Base-by-base conservation (phyloP, 768 basidiomycete genomes). In the Rhizopogon vesiculosus region DNA sequence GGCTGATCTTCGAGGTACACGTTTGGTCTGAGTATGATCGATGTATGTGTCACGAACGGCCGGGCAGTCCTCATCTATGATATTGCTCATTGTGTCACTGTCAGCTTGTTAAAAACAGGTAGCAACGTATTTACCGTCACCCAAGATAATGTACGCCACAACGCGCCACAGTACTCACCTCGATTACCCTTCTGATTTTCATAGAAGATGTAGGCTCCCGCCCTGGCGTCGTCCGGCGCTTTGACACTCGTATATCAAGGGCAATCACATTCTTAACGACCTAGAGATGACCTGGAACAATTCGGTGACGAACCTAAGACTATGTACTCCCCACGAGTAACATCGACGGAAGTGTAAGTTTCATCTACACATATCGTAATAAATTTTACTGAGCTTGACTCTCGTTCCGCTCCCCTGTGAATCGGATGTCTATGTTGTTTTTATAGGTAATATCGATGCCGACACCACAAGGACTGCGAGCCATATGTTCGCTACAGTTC, bases 51-150 rank as follows among this genome's bases (percentile, higher is more conserved):
- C 38, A 78, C 79, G 7, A 76, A 75, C 59, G 72, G 72, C 45
- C 77, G 75, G 43, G 85, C 79, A 0, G 71, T 84, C 1, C 72
- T 80, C 45, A 63, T 89, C 3, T 64, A 73, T 3, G 81, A 86
- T 52, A 72, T 87, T 44, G 77, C 80, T 35, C 54, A 61, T 2
- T 61, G 72, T 33, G 55, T 59, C 1, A 67, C 69, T 12, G 62
- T 78, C 2, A 69, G 72, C 51, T 62, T 68, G 56, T 64, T 89
- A 9, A 67, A 74, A 29, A 86, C 85, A 2, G 60, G 74, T 18
- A 87, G 85, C 52, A 86, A 88, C 61, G 82, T 87, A 0, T 81
- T 89, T 58, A 67, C 45, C 3, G 68, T 87, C n/a, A 65, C 74
- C 45, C 83, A 83, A 60, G 65, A 73, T 9, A 69, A 77, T 50